Base-by-base conservation (phyloP, 768 basidiomycete species). In the Postia placenta region DNA sequence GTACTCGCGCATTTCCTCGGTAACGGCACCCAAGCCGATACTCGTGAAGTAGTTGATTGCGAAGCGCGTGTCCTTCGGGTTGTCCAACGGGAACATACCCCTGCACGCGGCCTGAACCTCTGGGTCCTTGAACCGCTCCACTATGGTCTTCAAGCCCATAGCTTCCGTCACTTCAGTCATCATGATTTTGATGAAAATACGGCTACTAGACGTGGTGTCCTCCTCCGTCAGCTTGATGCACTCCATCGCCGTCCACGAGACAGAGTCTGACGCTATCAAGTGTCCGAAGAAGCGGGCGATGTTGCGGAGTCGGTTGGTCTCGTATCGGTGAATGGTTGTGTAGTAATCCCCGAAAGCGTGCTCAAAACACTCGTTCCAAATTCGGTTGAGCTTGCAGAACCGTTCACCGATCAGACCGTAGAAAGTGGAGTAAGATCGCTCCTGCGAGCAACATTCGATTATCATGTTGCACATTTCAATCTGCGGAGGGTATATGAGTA, bases 401-500 rank as follows among this genome's bases (percentile, higher is more conserved):
- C 96, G 87, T 66, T 99, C 96, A 47, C 92, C 92, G 54, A 96
- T 76, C 19, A 98, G 81, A 11, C 96, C 96, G 61, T 94, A 99
- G 74, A 96, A 98, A n/a, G 78, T 88, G 2, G 90, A 92, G 67
- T 97, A 99, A 1, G 95, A 93, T 12, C 96, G 87, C 66, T 98
- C 96, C 72, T 99, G 96, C 1, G 96, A 98, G 66, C 96, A 98
- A 87, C 96, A 99, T 61, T 98, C 95, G 67, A 99, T 89, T 54
- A 99, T 80, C 96, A 99, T 99, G 75, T 98, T 97, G 65, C 90
- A 81, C 50, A 99, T 69, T 65, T 97, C 95, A 58, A 92, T 87
- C 92, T 96, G 28, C n/a, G 28, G 40, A n/a, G 5, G 37, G 11
- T 52, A 20, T 15, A 14, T 48, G 3, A 41, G 22, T 42, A 35